A percentile compares a stretch with the other conserved stretches of the same genome.
Conservation (phyloP, 2,329 filamentous ascomycete species). For the Pseudogymnoascus sp. region DNA sequence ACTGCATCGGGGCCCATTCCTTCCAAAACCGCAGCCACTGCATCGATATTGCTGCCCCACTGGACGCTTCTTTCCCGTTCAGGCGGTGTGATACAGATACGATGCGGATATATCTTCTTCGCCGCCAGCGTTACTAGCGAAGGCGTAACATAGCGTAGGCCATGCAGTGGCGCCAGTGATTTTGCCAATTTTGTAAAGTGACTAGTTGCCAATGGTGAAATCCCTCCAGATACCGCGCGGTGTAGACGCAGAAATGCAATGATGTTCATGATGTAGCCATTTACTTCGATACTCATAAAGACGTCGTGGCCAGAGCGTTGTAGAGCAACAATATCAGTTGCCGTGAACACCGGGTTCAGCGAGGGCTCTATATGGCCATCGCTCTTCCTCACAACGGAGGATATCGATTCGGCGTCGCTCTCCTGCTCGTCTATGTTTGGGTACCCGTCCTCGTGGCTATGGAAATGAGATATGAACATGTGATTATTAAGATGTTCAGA, state of each 20-base stretch:
- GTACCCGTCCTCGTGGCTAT: conserved; percentile 65
- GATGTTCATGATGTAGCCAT: conserved; percentile 81
- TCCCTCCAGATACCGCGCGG: conserved; percentile 71
- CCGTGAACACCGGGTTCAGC: conserved; percentile 23
- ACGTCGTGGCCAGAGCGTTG: conserved; percentile 50
- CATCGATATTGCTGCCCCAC: conserved; percentile 75
- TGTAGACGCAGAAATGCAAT: conserved; percentile 81
- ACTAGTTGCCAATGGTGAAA: conserved; percentile 70
- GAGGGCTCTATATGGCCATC: conserved; percentile 13
- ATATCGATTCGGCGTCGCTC: conserved; percentile 24
- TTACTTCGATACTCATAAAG: conserved; percentile 66
- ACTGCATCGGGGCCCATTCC: conserved; percentile 54
- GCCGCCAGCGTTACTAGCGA: conserved; percentile 76
- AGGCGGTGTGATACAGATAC: conserved; percentile 62
- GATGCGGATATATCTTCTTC: conserved; percentile 81
- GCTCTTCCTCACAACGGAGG: conserved; percentile 28
- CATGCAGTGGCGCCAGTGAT: conserved; percentile 74
- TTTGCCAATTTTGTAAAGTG: conserved; percentile 65
- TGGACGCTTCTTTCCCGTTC: conserved; percentile 80
- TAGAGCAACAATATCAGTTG: conserved; percentile 26
- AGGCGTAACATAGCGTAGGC: conserved; percentile 73
- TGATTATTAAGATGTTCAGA: conserved; percentile 65
- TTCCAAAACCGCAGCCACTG: conserved; percentile 60
- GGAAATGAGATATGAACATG: conserved; percentile 82
- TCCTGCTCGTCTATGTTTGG: conserved; percentile 54